Conservation (phyloP, 2,329 filamentous ascomycete species). For the Botrytis porri region DNA sequence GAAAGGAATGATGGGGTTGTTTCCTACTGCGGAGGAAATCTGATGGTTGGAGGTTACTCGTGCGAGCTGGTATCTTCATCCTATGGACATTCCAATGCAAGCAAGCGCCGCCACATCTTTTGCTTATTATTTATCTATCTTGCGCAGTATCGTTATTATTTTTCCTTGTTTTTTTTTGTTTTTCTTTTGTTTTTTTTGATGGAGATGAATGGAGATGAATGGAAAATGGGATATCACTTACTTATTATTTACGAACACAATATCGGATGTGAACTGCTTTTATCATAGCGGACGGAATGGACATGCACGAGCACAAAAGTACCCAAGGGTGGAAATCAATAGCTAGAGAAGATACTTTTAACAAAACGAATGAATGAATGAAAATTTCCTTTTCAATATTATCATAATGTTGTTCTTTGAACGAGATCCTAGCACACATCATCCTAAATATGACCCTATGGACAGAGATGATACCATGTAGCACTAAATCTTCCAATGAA, state of each 20-base stretch:
- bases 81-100: not conserved
- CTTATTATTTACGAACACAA: not conserved
- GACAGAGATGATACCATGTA: not conserved
- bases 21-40: not conserved
- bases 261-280: conserved; percentile 6
- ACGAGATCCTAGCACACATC: conserved; percentile 9
- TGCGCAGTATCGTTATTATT: conserved; percentile 8
- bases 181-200: not conserved
- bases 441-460: not conserved
- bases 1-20: no score
- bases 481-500: not conserved
- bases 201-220: not conserved
- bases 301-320: not conserved
- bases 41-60: not conserved
- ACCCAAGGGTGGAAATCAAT: not conserved
- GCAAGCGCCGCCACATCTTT: not conserved
- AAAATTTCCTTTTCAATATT: conserved; percentile 4
- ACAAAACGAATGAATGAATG: not conserved
- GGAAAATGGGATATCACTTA: not conserved
- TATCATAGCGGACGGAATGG: not conserved
- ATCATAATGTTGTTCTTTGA: not conserved
- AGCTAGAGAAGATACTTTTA: not conserved
- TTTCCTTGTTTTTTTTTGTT: not conserved
- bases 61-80: not conserved
- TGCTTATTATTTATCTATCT: not conserved